A percentile compares a stretch with the other conserved stretches of the same genome.
Evolutionary conservation across 2,329 filamentous ascomycete genomes (phyloP).

Genomic region (Tolypocladium album): DNA sequence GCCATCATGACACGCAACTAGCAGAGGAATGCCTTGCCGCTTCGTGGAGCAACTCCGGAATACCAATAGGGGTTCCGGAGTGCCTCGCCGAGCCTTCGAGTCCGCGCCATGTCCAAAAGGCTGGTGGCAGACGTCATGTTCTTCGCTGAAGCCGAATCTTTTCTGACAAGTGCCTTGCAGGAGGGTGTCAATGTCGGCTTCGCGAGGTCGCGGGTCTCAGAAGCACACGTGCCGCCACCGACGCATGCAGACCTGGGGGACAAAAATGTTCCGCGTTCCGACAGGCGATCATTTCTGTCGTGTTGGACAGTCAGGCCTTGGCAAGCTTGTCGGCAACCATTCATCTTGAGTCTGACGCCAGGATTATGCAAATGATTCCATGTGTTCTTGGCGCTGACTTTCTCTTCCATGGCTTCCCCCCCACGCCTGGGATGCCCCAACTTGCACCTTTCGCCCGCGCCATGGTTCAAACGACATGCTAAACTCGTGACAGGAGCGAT

Average conservation of each 20-base stretch:
- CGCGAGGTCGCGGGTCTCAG: neutral
- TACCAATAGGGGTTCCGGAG: too few species aligned
- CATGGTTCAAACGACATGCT: neutral
- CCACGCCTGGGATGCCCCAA: neutral
- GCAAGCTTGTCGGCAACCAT: neutral
- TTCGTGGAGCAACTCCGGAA: too few species aligned
- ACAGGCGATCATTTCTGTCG: neutral
- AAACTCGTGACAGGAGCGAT: neutral
- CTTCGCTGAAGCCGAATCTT: neutral
- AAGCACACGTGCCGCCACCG: neutral
- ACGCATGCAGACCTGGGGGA: neutral
- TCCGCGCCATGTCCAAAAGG: neutral
- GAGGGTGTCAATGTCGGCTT: neutral
- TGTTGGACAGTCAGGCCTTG: too few species aligned
- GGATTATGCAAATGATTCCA: neutral
- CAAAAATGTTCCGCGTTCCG: neutral
- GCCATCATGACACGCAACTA: neutral
- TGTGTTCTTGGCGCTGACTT: neutral
- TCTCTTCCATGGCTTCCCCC: neutral
- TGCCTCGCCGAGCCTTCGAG: neutral
- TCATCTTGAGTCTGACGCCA: neutral
- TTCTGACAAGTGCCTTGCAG: neutral
- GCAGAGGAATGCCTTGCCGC: neutral
- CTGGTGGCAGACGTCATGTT: neutral
- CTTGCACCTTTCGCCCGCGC: neutral